Conservation (phyloP, 2,329 filamentous ascomycete genomes). For the Grosmannia serpens region DNA sequence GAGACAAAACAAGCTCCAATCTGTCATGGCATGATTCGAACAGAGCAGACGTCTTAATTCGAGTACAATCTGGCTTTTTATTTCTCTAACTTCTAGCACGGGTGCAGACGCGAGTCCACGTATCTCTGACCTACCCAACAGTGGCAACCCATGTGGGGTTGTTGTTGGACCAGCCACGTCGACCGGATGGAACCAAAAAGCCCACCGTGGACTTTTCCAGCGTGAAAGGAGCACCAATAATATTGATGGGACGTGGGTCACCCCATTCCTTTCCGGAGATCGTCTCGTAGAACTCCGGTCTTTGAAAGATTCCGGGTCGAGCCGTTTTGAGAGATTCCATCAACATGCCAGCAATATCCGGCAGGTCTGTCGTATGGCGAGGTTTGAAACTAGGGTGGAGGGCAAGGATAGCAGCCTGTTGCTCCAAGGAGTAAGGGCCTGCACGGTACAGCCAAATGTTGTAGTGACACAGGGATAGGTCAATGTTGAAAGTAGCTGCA, state of each 20-base stretch:
- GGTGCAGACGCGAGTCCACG: no score
- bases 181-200: not conserved
- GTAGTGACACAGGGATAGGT: not conserved
- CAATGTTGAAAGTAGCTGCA: not conserved
- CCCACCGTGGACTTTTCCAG: not conserved
- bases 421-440: not conserved
- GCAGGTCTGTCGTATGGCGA: not conserved
- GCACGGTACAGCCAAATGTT: constrained; percentile 1
- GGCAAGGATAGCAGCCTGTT: not conserved
- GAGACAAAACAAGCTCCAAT: no score
- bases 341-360: not conserved
- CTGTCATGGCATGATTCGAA: no score
- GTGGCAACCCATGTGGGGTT: not conserved
- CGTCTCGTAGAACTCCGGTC: not conserved
- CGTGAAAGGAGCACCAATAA: not conserved
- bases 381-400: not conserved
- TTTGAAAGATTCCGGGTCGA: not conserved
- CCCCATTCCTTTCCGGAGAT: constrained; percentile 2
- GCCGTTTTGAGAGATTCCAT: not conserved
- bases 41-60: no score
- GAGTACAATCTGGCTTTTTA: no score
- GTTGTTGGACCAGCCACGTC: not conserved
- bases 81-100: no score
- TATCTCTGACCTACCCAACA: no score
- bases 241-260: not conserved